Evolutionary conservation across 371 early-diverging fungal species (phyloP), one percentile per base, ranked within the genome.

Genomic region (Actinomortierella wolfii): DNA sequence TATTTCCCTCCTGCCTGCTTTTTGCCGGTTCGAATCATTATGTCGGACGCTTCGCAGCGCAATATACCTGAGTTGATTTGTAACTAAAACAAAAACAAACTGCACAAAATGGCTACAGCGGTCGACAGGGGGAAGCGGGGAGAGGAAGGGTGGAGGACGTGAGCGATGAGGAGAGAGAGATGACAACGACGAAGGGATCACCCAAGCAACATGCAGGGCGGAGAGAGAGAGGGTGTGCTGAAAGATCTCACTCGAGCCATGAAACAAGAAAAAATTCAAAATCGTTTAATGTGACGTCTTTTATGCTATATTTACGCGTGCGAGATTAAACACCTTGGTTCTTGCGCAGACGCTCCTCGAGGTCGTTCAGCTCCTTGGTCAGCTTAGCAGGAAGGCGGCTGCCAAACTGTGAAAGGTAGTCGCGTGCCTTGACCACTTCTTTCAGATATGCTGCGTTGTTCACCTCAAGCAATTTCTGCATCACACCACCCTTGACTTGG

Each of bases 401-500:
- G 6, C 80, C 80, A 56, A 79, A 76, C 23, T 40, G 63, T 50
- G 53, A 59, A 59, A 78, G 71, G 64, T 79, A 79, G 15, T 71
- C 64, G 46, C 79, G 76, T 39, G 76, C 68, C 56, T 76, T 69
- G 26, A 39, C 54, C 5, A 79, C 66, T 56, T 79, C 79, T 1
- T 64, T 57, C 58, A 77, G 53, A 43, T 76, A 79, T 6, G 68
- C 51, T 44, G 51, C 26, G 23, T 46, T 26, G 24, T 79, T 74
- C 20, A 79, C 79, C 21, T 54, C 49, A 43, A 78, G 45, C 44
- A 79, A 55, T 43, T 79, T 67, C n/a, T 67, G 63, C 67, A 79
- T 67, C 24, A 64, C 71, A 0, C 57, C 79, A 5, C 62, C 67
- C 21, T 52, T 17, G 9, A 76, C 70, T 13, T 64, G 51, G 55